A percentile compares a stretch with the other conserved stretches of the same genome.
These are phyloP conservation scores for Ambispora gerdemannii DNA, from an alignment of 192 early-diverging fungal genomes.

Conservation along the genomic window DNA sequence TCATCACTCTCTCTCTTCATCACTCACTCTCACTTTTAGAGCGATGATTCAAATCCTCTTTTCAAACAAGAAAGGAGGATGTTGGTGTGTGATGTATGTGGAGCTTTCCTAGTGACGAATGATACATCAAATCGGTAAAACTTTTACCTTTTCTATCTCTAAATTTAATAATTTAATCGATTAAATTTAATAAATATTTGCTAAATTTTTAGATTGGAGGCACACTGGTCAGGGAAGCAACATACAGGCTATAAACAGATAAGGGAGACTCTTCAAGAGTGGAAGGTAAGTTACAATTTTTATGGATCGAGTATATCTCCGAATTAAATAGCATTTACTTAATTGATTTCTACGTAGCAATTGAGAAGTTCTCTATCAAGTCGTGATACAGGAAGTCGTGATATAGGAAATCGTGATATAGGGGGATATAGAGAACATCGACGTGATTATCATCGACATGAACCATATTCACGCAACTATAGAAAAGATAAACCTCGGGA, in stretches of 20 bases:
- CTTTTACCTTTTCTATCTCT: no score
- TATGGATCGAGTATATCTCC: no score
- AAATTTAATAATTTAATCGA: no score
- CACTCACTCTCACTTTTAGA: constrained; percentile 32
- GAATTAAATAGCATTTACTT: no score
- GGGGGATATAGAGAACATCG: constrained; percentile 25
- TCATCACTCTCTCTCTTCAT: constrained; percentile 13
- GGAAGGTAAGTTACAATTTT: constrained; percentile 46
- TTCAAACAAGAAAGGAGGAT: constrained; percentile 70
- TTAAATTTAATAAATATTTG: neutral
- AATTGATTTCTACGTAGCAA: constrained; percentile 10
- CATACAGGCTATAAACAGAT: constrained; percentile 79
- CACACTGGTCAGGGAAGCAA: constrained; percentile 82
- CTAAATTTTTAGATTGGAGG: constrained; percentile 48
- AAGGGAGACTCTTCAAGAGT: constrained; percentile 69
- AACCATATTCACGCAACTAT: constrained; percentile 39
- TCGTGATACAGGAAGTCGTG: no score
- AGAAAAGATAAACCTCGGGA: constrained; percentile 40
- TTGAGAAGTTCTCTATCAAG: constrained; percentile 23
- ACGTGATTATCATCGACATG: constrained; percentile 34
- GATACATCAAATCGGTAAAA: constrained; percentile 67
- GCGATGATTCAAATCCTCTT: constrained; percentile 59
- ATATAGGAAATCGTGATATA: constrained; percentile 22
- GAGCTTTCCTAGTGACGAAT: constrained; percentile 78
- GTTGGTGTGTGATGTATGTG: constrained; percentile 82